Evolutionary conservation across 371 early-diverging fungal genomes (phyloP).

Genomic region (Lichtheimia hyalospora): DNA sequence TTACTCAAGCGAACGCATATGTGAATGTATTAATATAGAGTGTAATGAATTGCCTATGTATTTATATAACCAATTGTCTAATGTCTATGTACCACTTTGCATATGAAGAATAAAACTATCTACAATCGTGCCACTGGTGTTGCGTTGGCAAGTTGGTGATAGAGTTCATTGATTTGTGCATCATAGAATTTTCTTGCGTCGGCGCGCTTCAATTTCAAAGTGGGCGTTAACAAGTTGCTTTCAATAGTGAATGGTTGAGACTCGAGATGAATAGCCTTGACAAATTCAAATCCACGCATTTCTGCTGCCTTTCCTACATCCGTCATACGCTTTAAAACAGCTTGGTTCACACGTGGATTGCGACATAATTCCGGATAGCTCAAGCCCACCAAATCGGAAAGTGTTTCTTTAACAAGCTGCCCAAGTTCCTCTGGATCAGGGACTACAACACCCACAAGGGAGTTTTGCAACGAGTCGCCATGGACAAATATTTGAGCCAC

Average conservation of each 20-base stretch:
- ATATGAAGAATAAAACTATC: too few species aligned
- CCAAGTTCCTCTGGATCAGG: conserved; percentile 66
- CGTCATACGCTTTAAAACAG: conserved; percentile 62
- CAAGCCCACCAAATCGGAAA: conserved; percentile 29
- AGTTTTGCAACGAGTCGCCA: conserved; percentile 81
- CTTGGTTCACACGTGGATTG: conserved; percentile 52
- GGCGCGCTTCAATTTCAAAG: conserved; percentile 79
- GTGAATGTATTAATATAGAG: too few species aligned
- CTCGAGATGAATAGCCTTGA: conserved; percentile 54
- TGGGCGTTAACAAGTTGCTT: conserved; percentile 62
- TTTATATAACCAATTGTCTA: too few species aligned
- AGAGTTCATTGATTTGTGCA: conserved; percentile 62
- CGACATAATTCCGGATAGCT: conserved; percentile 51
- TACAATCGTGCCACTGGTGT: not conserved
- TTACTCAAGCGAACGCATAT: too few species aligned
- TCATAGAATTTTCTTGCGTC: conserved; percentile 70
- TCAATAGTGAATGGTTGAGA: conserved; percentile 58
- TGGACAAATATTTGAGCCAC: conserved; percentile 73
- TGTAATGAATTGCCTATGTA: too few species aligned
- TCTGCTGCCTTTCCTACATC: conserved; percentile 57
- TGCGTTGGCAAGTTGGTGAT: conserved; percentile 25
- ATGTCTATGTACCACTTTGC: too few species aligned
- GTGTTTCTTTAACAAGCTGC: conserved; percentile 30
- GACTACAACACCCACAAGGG: conserved; percentile 82
- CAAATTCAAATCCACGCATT: conserved; percentile 58